Evolutionary conservation across 257 asterid species (phyloP).

Genomic region (Asclepias syriaca): DNA sequence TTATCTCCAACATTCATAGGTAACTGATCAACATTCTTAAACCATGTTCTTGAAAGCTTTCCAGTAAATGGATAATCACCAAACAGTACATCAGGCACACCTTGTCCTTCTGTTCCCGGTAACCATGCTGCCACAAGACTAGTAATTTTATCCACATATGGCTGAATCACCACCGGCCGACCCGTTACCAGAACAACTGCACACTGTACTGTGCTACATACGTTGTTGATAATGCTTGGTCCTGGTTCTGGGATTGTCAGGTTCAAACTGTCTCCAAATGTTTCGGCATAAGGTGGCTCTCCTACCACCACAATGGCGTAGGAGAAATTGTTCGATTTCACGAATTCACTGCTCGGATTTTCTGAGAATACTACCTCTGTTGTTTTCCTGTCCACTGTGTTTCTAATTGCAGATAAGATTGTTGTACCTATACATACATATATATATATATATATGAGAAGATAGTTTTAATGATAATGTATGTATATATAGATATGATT

Average conservation of each 20-base stretch:
- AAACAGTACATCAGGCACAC: conserved; percentile 26
- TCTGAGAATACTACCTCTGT: conserved; percentile 23
- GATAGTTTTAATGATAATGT: too few relatives aligned
- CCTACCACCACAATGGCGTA: conserved; percentile 27
- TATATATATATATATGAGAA: too few relatives aligned
- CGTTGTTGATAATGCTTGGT: conserved; percentile 14
- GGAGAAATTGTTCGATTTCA: conserved; percentile 17
- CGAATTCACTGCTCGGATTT: conserved; percentile 16
- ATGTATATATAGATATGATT: too few relatives aligned
- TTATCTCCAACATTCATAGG: conserved; percentile 31
- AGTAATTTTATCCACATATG: conserved; percentile 16
- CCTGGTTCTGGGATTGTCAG: conserved; percentile 28
- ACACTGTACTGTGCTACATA: conserved; percentile 16
- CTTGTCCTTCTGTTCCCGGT: conserved; percentile 31
- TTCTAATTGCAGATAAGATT: conserved; percentile 19
- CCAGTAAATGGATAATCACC: conserved; percentile 25
- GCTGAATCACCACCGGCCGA: conserved; percentile 26
- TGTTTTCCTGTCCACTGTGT: conserved; percentile 17
- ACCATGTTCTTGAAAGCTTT: conserved; percentile 26
- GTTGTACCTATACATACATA: conserved; percentile 14
- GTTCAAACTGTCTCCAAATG: conserved; percentile 23
- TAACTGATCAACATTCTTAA: conserved; percentile 30
- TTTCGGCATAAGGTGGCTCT: conserved; percentile 28
- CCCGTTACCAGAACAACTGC: conserved; percentile 22
- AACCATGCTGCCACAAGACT: conserved; percentile 34